phyloP scores from a whole-genome alignment of 1,284 basidiomycete genomes.

The Cryptococcus jaspeensis region DNA sequence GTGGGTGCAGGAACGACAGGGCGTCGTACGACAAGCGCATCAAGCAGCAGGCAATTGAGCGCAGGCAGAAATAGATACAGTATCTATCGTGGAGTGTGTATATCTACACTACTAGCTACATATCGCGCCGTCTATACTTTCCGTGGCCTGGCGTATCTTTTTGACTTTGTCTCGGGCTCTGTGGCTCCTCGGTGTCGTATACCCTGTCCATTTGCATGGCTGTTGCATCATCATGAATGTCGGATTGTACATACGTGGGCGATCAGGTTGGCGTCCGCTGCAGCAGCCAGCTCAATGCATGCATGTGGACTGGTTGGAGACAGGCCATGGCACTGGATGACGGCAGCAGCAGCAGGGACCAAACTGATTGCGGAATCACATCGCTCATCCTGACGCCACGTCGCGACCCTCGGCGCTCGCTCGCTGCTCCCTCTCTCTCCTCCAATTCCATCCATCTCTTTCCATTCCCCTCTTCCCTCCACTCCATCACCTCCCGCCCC shows the following conservation, averaged over 20 bases:
- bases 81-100: not conserved
- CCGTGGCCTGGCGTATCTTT: not conserved
- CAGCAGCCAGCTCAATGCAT: too few relatives aligned
- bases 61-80: slow-evolving; percentile 47
- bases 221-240: not conserved
- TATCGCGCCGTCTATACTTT: too few relatives aligned
- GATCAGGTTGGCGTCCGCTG: too few relatives aligned
- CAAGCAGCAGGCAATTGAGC: slow-evolving; percentile 77
- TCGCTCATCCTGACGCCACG: not conserved
- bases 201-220: not conserved
- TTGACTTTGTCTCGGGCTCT: not conserved
- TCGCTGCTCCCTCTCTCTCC: not conserved
- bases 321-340: too few relatives aligned
- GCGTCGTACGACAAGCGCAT: slow-evolving; percentile 81
- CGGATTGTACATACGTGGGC: too few relatives aligned
- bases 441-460: not conserved
- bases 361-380: not conserved
- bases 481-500: not conserved
- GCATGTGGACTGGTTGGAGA: too few relatives aligned
- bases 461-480: not conserved
- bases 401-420: not conserved
- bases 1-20: slow-evolving; percentile 72
- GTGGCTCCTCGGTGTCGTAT: not conserved
- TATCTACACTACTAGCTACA: not conserved
- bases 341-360: too few relatives aligned